A percentile compares a stretch with the other conserved stretches of the same genome.
phyloP scores from a whole-genome alignment of 257 asterid genomes.

The Petrea volubilis region DNA sequence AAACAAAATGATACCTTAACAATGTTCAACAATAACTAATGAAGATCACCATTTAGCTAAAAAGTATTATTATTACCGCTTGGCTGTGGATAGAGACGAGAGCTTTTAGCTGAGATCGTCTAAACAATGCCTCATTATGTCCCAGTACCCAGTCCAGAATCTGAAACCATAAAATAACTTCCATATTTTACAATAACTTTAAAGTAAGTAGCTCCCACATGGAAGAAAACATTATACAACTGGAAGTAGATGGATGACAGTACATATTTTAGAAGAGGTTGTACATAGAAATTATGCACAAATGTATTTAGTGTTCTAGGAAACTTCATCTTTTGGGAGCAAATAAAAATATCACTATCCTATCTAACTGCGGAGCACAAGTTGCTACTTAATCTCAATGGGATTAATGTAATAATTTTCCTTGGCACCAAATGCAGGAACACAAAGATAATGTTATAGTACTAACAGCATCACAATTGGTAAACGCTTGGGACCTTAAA shows the following conservation, averaged over 20 bases:
- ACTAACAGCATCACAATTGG: too few relatives aligned
- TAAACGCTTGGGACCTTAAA: too few relatives aligned
- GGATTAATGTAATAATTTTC: too few relatives aligned
- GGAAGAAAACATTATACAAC: background rate
- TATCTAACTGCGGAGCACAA: background rate
- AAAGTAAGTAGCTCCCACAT: background rate
- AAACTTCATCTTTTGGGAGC: background rate
- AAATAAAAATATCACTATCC: background rate
- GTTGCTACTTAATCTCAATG: background rate
- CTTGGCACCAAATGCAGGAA: too few relatives aligned
- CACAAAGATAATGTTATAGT: too few relatives aligned
- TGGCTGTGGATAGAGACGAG: conserved; percentile 92
- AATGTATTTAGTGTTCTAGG: background rate
- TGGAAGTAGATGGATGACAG: background rate
- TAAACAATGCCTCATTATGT: conserved; percentile 88
- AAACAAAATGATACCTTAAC: conserved; percentile 13
- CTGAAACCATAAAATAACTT: conserved; percentile 39
- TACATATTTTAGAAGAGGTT: background rate
- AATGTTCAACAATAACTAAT: conserved; percentile 6
- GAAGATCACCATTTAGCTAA: conserved; percentile 13
- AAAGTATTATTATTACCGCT: conserved; percentile 57
- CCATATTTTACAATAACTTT: conserved; percentile 1
- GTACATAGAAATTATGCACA: background rate
- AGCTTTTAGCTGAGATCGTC: conserved; percentile 98
- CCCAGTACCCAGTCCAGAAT: conserved; percentile 88